Conservation (phyloP, 208 protist species). For the Trypanosoma cruzi region DNA sequence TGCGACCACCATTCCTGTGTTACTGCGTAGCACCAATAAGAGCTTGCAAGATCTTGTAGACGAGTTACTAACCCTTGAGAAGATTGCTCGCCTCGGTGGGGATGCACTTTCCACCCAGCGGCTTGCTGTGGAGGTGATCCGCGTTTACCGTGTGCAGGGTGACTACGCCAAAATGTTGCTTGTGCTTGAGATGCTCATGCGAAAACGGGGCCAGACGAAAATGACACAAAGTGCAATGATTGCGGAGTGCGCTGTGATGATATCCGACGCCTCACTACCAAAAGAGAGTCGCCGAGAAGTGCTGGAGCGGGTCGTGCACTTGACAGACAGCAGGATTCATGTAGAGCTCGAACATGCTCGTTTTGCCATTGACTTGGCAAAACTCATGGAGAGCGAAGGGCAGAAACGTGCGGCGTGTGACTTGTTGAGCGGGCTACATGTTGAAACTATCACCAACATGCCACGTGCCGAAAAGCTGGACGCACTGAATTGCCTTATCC, state of each 20-base stretch:
- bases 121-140: conserved; percentile 88
- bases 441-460: conserved; percentile 98
- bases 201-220: conserved; percentile 95
- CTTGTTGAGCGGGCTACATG: conserved; percentile 94
- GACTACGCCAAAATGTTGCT: conserved; percentile 87
- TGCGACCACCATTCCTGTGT: conserved; percentile 68
- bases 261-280: conserved; percentile 51
- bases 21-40: conserved; percentile 65
- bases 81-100: conserved; percentile 85
- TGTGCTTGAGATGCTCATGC: conserved; percentile 89
- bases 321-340: conserved; percentile 96
- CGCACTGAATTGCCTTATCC: conserved; percentile 95
- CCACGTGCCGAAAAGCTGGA: conserved; percentile 95
- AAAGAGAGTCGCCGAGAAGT: conserved; percentile 74
- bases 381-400: conserved; percentile 90
- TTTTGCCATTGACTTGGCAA: conserved; percentile 93
- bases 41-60: conserved; percentile 80
- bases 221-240: conserved; percentile 93
- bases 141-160: conserved; percentile 83
- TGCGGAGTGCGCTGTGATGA: conserved; percentile 71
- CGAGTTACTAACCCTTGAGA: conserved; percentile 90
- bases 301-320: conserved; percentile 88
- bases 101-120: conserved; percentile 76
- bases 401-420: conserved; percentile 93
- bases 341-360: conserved; percentile 96